phyloP scores from a whole-genome alignment of 441 rosid genomes.

The Hura crepitans region DNA sequence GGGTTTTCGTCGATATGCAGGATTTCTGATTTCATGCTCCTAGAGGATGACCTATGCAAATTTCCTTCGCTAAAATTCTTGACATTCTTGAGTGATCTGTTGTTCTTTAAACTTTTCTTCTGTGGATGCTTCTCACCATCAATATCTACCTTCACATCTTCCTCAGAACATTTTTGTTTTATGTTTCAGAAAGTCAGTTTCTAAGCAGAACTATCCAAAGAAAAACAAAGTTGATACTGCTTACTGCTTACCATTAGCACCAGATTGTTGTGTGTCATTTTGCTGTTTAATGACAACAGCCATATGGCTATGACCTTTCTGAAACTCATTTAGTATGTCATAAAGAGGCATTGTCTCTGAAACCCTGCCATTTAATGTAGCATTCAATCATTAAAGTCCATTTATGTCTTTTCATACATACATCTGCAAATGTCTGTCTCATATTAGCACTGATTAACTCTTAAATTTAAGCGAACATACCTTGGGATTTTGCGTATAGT shows the following conservation, averaged over 20 bases:
- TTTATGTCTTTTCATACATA: too few species aligned
- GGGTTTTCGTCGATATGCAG: conserved; percentile 53
- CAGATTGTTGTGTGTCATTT: conserved; percentile 2
- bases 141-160: conserved; percentile 52
- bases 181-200: background rate
- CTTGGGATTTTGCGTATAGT: conserved; percentile 80
- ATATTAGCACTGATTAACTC: too few species aligned
- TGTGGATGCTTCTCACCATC: conserved; percentile 48
- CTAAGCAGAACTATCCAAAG: background rate
- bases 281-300: conserved; percentile 41
- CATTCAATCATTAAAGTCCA: too few species aligned
- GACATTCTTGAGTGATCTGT: conserved; percentile 57
- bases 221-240: background rate
- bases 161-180: conserved; percentile 18
- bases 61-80: conserved; percentile 46
- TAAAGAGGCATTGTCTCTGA: conserved; percentile 45
- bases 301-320: conserved; percentile 66
- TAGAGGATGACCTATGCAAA: conserved; percentile 31
- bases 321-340: conserved; percentile 54
- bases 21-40: conserved; percentile 64
- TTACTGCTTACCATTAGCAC: conserved; percentile 1
- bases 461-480: conserved; percentile 24
- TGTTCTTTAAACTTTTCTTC: conserved; percentile 48
- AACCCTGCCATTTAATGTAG: conserved; percentile 45
- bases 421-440: background rate